Evolutionary conservation across 2,329 filamentous ascomycete genomes (phyloP).

Genomic region (Podosphaera aphanis): DNA sequence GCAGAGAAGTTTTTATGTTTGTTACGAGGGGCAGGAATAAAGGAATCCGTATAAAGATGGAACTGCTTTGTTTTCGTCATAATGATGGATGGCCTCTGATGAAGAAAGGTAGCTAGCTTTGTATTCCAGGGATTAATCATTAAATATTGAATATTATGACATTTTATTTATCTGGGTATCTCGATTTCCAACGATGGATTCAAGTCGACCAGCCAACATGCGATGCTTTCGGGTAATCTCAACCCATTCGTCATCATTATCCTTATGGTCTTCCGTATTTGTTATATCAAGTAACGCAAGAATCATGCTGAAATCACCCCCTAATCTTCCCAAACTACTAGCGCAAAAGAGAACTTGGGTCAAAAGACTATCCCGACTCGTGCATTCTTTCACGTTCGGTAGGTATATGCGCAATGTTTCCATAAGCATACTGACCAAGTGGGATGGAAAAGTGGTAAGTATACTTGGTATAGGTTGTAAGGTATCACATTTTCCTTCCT

Average conservation of each 20-base stretch:
- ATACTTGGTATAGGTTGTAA: conserved; percentile 47
- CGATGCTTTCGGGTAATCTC: conserved; percentile 75
- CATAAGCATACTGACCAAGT: conserved; percentile 60
- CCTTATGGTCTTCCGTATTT: conserved; percentile 16
- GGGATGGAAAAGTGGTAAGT: conserved; percentile 61
- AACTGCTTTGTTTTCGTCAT: too few species aligned
- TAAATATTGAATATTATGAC: too few species aligned
- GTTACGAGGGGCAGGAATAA: too few species aligned
- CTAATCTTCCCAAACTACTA: conserved; percentile 67
- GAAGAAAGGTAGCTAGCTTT: too few species aligned
- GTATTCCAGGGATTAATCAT: too few species aligned
- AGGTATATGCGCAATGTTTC: conserved; percentile 56
- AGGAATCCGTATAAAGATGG: too few species aligned
- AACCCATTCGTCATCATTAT: conserved; percentile 46
- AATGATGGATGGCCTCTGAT: too few species aligned
- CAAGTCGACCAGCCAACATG: conserved; percentile 55
- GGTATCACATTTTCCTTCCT: conserved; percentile 16
- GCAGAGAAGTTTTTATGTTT: too few species aligned
- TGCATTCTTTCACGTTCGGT: conserved; percentile 57
- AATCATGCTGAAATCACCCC: conserved; percentile 80
- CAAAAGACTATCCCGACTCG: conserved; percentile 62
- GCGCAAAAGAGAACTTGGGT: conserved; percentile 89
- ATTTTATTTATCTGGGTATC: conserved; percentile 3
- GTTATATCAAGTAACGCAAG: conserved; percentile 33
- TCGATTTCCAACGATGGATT: conserved; percentile 34